Percentiles rank a stretch among this genome's conserved stretches.
phyloP scores from a whole-genome alignment of 192 early-diverging fungal species.

The Coemansia reversa region DNA sequence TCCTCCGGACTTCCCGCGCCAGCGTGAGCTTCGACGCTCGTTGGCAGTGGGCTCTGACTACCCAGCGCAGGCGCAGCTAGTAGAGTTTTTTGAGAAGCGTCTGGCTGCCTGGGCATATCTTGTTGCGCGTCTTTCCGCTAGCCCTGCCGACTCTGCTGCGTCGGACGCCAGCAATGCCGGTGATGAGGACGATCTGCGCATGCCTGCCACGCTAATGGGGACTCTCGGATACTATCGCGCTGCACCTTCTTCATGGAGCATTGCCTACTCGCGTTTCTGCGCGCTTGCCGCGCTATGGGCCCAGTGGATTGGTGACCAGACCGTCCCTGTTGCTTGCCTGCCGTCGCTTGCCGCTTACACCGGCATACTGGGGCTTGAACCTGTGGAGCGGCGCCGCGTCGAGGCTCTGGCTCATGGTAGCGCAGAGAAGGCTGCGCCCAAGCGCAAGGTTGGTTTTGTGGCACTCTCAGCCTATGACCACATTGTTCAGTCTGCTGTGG shows the following conservation, averaged over 20 bases:
- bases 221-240: background rate
- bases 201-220: background rate
- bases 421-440: conserved; percentile 2
- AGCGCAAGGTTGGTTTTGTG: conserved; percentile 44
- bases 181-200: no score
- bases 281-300: conserved; percentile 36
- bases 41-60: conserved; percentile 5
- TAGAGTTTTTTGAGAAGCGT: conserved; percentile 19
- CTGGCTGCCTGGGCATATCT: conserved; percentile 11
- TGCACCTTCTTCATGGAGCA: conserved; percentile 32
- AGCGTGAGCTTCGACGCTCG: conserved; percentile 14
- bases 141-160: background rate
- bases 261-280: conserved; percentile 40
- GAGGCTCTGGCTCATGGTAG: conserved; percentile 1
- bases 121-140: background rate
- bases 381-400: conserved; percentile 19
- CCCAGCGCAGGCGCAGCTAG: conserved; percentile 15
- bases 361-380: conserved; percentile 30
- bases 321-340: conserved; percentile 9
- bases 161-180: background rate
- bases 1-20: background rate
- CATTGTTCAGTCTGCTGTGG: conserved; percentile 43
- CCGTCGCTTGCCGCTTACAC: conserved; percentile 19
- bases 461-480: conserved; percentile 49
- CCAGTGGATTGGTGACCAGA: conserved; percentile 44